Evolutionary conservation across 2,329 filamentous ascomycete species (phyloP).

Genomic region (Myotisia sp.): DNA sequence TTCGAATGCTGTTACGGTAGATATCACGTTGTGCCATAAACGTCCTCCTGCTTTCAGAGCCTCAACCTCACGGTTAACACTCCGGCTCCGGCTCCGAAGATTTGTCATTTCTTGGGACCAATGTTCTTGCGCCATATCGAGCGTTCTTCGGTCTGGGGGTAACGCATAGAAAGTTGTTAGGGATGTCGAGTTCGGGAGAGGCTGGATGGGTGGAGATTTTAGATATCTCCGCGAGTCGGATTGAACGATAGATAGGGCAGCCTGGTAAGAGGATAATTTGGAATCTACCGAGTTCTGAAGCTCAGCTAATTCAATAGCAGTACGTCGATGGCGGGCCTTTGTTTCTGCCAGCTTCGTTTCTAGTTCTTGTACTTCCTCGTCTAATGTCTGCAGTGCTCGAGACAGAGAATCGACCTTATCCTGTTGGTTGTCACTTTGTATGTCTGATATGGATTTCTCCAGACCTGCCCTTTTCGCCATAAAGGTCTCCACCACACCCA

Average conservation of each 20-base stretch:
- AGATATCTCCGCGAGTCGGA: slow-evolving; percentile 42
- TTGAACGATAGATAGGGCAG: slow-evolving; percentile 41
- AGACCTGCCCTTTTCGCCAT: slow-evolving; percentile 37
- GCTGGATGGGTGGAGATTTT: slow-evolving; percentile 30
- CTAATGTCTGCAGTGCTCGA: slow-evolving; percentile 38
- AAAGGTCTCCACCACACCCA: slow-evolving; percentile 40
- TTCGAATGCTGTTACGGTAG: slow-evolving; percentile 41
- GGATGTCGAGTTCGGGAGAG: slow-evolving; percentile 19
- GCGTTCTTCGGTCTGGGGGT: slow-evolving; percentile 42
- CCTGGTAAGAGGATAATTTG: slow-evolving; percentile 44
- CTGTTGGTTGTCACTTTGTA: slow-evolving; percentile 34
- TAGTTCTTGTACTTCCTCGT: slow-evolving; percentile 43
- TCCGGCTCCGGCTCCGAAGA: slow-evolving; percentile 30
- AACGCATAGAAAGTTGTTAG: slow-evolving; percentile 36
- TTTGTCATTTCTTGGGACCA: slow-evolving; percentile 38
- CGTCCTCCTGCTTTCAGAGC: slow-evolving; percentile 45
- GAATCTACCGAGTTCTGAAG: slow-evolving; percentile 45
- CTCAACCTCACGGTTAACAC: slow-evolving; percentile 39
- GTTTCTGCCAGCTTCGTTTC: slow-evolving; percentile 43
- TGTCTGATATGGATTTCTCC: slow-evolving; percentile 36
- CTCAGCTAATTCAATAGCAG: slow-evolving; percentile 39
- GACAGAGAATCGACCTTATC: slow-evolving; percentile 33
- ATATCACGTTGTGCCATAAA: slow-evolving; percentile 44
- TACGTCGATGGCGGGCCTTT: slow-evolving; percentile 39
- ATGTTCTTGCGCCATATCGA: slow-evolving; percentile 46